A percentile compares a stretch with the other conserved stretches of the same genome.
phyloP scores from a whole-genome alignment of 371 early-diverging fungal genomes.

The Chytridium lagenaria region DNA sequence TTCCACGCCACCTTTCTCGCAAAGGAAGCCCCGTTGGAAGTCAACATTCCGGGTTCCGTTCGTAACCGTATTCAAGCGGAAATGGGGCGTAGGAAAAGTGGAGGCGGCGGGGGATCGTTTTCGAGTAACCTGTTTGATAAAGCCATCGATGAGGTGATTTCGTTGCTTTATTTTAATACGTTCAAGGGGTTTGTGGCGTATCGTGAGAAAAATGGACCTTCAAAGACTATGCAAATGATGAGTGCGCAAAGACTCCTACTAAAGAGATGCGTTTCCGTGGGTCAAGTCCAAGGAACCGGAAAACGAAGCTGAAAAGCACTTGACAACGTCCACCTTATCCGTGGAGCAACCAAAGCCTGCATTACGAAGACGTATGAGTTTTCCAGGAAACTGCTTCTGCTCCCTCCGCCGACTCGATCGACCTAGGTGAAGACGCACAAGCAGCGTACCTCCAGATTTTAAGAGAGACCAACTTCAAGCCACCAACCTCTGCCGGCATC shows the following conservation, averaged over 20 bases:
- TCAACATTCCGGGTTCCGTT: background rate
- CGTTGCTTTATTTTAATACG: conserved; percentile 5
- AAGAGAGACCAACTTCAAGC: background rate
- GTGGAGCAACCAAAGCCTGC: background rate
- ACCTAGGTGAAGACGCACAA: background rate
- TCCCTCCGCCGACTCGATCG: background rate
- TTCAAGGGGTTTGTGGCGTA: conserved; percentile 1
- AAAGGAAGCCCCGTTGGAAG: background rate
- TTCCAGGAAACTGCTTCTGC: background rate
- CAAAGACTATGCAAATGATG: no score
- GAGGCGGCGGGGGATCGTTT: background rate
- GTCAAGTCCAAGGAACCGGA: background rate
- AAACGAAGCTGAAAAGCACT: no score
- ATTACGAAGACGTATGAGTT: background rate
- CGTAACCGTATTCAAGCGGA: background rate
- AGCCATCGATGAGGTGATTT: conserved; percentile 1
- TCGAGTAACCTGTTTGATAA: background rate
- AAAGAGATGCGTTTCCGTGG: no score
- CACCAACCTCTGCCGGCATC: background rate
- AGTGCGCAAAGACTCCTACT: no score
- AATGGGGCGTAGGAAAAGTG: background rate
- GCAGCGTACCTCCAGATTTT: conserved; percentile 6
- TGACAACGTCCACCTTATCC: background rate
- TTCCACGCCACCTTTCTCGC: conserved; percentile 11
- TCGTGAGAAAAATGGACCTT: conserved; percentile 9